Evolutionary conservation across 352 stramenopile genomes (phyloP).

Genomic region (Globisporangium paddicum): DNA sequence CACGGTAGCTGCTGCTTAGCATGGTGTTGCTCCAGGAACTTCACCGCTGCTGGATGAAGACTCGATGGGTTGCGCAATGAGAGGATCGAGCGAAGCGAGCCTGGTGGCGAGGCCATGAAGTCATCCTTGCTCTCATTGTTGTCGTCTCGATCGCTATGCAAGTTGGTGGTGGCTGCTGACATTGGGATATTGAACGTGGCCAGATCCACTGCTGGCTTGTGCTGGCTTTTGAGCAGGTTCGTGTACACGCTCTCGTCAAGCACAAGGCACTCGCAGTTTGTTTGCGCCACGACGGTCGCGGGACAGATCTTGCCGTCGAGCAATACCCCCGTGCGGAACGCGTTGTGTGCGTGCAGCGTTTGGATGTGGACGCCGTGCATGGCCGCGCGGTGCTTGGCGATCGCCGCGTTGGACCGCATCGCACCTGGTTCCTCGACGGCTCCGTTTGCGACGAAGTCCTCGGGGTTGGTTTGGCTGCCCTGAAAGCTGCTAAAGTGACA

Average conservation of each 20-base stretch:
- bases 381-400: slow-evolving; percentile 24
- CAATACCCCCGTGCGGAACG: slow-evolving; percentile 54
- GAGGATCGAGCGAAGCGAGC: slow-evolving; percentile 9
- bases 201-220: slow-evolving; percentile 34
- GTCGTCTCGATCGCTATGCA: not conserved
- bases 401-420: not conserved
- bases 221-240: slow-evolving; percentile 23
- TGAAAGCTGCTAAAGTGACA: slow-evolving; percentile 36
- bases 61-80: not conserved
- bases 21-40: slow-evolving; percentile 21
- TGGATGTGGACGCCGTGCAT: slow-evolving; percentile 59
- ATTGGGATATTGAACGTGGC: not conserved
- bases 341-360: slow-evolving; percentile 41
- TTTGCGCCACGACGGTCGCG: slow-evolving; percentile 49
- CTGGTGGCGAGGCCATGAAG: not conserved
- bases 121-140: not conserved
- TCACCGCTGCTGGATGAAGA: slow-evolving; percentile 18
- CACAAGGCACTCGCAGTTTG: slow-evolving; percentile 44
- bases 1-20: slow-evolving; percentile 17
- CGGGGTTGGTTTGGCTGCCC: slow-evolving; percentile 22
- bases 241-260: slow-evolving; percentile 42
- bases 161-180: not conserved
- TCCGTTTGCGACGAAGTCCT: slow-evolving; percentile 21
- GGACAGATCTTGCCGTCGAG: slow-evolving; percentile 31
- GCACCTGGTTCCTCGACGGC: not conserved